Percentiles rank a stretch among this genome's conserved stretches.
These are phyloP conservation scores for Kappamyces sp. DNA, from an alignment of 192 early-diverging fungal species.

Conservation along the genomic window DNA sequence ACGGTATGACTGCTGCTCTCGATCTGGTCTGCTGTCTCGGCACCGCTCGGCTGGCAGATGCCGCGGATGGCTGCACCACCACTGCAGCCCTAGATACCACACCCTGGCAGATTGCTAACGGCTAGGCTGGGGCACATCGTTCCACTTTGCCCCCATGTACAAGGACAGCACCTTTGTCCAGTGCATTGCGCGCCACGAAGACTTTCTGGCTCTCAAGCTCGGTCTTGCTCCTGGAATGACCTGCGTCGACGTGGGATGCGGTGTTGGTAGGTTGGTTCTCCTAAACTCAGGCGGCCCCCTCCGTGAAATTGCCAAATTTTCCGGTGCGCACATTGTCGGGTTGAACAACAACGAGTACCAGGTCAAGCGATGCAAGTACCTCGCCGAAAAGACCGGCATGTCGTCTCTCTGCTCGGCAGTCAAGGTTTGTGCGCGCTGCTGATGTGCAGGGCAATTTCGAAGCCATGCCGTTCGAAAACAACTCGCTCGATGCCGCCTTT, in stretches of 20 bases:
- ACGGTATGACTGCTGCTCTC: conserved; percentile 22
- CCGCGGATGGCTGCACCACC: background rate
- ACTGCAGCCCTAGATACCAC: background rate
- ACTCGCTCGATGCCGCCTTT: conserved; percentile 81
- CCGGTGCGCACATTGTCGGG: conserved; percentile 85
- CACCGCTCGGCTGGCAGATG: background rate
- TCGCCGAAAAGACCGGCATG: conserved; percentile 65
- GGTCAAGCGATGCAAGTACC: conserved; percentile 68
- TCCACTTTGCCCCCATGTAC: conserved; percentile 87
- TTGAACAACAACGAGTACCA: conserved; percentile 97
- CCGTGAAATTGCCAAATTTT: conserved; percentile 86
- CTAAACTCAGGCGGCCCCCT: conserved; percentile 67
- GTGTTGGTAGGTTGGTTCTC: conserved; percentile 66
- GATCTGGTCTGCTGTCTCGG: background rate
- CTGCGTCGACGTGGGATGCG: conserved; percentile 92
- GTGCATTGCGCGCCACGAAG: conserved; percentile 87
- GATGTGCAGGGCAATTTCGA: conserved; percentile 80
- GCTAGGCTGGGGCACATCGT: conserved; percentile 79
- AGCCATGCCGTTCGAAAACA: conserved; percentile 76
- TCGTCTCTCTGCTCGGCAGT: conserved; percentile 38
- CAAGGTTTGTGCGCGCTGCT: conserved; percentile 18
- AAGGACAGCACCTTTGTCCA: conserved; percentile 69
- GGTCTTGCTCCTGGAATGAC: conserved; percentile 61
- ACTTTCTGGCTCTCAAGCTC: conserved; percentile 72
- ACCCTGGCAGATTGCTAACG: conserved; percentile 11